Conservation (phyloP, 768 basidiomycete species). For the Auricularia sp. region DNA sequence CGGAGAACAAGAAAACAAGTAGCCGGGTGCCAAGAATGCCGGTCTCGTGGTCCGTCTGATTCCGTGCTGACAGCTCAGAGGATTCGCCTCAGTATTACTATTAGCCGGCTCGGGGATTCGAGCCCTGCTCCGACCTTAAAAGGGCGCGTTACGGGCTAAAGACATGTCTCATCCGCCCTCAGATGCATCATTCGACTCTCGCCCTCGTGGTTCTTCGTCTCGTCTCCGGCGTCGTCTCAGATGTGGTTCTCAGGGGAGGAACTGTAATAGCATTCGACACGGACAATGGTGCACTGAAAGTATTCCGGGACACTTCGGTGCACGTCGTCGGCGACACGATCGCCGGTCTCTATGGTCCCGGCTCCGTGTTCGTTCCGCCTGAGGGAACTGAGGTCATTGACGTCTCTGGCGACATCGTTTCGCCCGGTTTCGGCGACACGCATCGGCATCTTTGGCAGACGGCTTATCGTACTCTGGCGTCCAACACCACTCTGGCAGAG, state of each 20-base stretch:
- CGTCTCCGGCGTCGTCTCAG: not conserved
- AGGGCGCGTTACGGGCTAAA: too few species aligned
- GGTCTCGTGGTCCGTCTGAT: too few species aligned
- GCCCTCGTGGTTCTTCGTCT: too few species aligned
- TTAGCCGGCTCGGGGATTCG: too few species aligned
- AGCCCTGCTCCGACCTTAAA: too few species aligned
- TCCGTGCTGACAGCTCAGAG: too few species aligned
- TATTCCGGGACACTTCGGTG: slow-evolving; percentile 12
- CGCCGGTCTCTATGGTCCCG: slow-evolving; percentile 15
- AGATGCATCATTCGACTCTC: too few species aligned
- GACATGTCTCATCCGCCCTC: too few species aligned
- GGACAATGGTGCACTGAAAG: not conserved
- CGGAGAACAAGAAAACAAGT: too few species aligned
- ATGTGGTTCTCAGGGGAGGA: not conserved
- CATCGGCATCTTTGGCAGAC: slow-evolving; percentile 12
- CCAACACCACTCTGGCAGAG: not conserved
- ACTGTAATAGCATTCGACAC: not conserved
- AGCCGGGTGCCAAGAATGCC: too few species aligned
- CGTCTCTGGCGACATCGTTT: slow-evolving; percentile 18
- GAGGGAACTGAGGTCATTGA: slow-evolving; percentile 17
- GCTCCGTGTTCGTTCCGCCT: not conserved
- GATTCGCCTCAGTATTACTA: too few species aligned
- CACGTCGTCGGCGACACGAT: slow-evolving; percentile 18
- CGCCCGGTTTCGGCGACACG: slow-evolving; percentile 23
- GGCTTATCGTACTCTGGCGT: not conserved